Evolutionary conservation across 148 eudicot species (phyloP).

Genomic region (Silene conica): DNA sequence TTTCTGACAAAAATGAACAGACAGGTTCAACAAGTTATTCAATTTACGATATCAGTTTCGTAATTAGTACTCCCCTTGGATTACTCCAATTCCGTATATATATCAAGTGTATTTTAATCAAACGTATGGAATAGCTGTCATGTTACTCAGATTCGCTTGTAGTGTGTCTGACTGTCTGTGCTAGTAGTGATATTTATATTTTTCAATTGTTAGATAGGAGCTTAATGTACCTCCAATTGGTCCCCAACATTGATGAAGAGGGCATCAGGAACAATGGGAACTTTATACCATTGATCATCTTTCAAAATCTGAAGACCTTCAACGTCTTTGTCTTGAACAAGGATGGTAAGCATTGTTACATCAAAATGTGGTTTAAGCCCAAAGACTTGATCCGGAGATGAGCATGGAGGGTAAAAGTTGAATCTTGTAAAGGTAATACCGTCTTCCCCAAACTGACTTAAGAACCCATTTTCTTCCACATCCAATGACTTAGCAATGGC

Average conservation of each 20-base stretch:
- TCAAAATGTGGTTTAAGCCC: conserved; percentile 49
- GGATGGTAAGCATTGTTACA: conserved; percentile 38
- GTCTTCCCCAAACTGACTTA: conserved; percentile 27
- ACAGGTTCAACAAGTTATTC: too few species aligned
- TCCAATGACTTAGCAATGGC: conserved; percentile 37
- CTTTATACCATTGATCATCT: conserved; percentile 40
- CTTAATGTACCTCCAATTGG: conserved; percentile 36
- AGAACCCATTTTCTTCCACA: conserved; percentile 32
- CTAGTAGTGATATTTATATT: too few species aligned
- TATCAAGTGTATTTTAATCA: too few species aligned
- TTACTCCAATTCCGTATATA: not conserved
- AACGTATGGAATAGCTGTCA: too few species aligned
- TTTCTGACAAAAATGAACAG: too few species aligned
- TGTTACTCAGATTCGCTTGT: too few species aligned
- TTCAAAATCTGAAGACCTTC: conserved; percentile 46
- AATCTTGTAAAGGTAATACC: conserved; percentile 25
- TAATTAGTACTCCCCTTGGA: too few species aligned
- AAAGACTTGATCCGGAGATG: conserved; percentile 27
- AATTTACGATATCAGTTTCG: too few species aligned
- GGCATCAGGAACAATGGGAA: conserved; percentile 36
- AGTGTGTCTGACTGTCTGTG: too few species aligned
- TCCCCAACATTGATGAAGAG: conserved; percentile 41
- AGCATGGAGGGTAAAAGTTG: conserved; percentile 46
- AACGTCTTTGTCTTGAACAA: conserved; percentile 41
- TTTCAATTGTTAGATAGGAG: too few species aligned